Evolutionary conservation across 2,329 filamentous ascomycete species (phyloP).

Genomic region (Botrytis fragariae): DNA sequence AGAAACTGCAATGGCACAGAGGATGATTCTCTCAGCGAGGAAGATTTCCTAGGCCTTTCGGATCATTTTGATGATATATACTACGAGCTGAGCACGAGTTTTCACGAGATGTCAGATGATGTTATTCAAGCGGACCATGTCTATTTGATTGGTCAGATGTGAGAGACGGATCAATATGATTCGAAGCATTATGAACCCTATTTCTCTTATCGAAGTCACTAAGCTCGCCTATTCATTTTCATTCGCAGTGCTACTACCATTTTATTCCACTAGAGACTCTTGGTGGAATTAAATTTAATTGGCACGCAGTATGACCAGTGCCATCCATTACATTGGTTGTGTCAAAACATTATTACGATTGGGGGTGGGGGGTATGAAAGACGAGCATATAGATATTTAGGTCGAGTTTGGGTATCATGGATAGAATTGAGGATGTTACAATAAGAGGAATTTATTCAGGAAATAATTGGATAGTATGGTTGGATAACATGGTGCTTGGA

Average conservation of each 20-base stretch:
- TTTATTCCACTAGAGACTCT: background rate
- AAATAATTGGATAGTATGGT: background rate
- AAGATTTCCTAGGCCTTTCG: background rate
- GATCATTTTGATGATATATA: background rate
- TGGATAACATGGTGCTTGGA: background rate
- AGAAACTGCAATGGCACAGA: background rate
- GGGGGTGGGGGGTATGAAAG: too few relatives aligned
- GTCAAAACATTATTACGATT: background rate
- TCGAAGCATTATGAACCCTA: background rate
- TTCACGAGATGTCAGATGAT: background rate
- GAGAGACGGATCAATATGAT: background rate
- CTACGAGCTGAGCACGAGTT: background rate
- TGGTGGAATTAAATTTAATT: background rate
- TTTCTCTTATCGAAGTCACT: background rate
- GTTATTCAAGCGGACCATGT: background rate
- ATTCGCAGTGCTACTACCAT: background rate
- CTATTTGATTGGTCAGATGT: background rate
- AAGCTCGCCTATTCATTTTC: background rate
- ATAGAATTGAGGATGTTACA: background rate
- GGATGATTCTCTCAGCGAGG: too few relatives aligned
- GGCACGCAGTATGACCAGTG: too few relatives aligned
- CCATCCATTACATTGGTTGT: conserved; percentile 11
- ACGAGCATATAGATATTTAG: background rate
- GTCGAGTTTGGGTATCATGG: background rate
- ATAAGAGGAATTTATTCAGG: background rate